phyloP scores from a whole-genome alignment of 768 basidiomycete genomes.

The Mycena floridula region DNA sequence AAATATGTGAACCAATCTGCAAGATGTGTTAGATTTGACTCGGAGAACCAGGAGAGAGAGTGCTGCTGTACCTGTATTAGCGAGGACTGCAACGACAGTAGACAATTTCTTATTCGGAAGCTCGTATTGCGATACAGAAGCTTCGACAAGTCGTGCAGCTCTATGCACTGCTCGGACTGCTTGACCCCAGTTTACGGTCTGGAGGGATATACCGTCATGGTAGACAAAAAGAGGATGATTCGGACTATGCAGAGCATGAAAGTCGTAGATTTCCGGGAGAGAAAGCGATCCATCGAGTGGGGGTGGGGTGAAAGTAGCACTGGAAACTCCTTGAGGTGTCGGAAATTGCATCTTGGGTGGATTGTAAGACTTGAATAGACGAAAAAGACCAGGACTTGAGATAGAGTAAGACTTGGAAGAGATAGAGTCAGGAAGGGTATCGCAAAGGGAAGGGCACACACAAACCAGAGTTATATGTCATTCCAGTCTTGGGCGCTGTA shows the following conservation, averaged over 20 bases:
- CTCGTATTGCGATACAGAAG: not conserved
- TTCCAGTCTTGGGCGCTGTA: no score
- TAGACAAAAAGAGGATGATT: constrained; percentile 25
- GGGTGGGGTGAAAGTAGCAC: constrained; percentile 19
- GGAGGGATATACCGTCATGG: constrained; percentile 6
- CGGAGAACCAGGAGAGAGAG: not conserved
- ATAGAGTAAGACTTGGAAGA: no score
- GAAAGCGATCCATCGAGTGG: constrained; percentile 22
- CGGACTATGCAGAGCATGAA: constrained; percentile 18
- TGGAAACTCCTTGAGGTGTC: not conserved
- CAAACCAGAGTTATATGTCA: no score
- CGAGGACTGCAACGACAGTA: constrained; percentile 15
- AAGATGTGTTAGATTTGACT: no score
- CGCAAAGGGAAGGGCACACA: no score
- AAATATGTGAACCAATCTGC: constrained; percentile 20
- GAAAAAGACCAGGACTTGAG: no score
- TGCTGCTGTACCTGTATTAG: constrained; percentile 10
- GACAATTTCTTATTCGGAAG: constrained; percentile 1
- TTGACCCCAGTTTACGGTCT: constrained; percentile 16
- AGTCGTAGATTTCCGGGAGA: constrained; percentile 27
- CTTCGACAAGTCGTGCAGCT: constrained; percentile 11
- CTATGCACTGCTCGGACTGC: constrained; percentile 17
- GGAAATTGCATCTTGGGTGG: constrained; percentile 29
- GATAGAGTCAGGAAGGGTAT: no score
- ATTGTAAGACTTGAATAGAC: no score